Base-by-base conservation (phyloP, 2,329 filamentous ascomycete species). In the Diaporthe sp. region DNA sequence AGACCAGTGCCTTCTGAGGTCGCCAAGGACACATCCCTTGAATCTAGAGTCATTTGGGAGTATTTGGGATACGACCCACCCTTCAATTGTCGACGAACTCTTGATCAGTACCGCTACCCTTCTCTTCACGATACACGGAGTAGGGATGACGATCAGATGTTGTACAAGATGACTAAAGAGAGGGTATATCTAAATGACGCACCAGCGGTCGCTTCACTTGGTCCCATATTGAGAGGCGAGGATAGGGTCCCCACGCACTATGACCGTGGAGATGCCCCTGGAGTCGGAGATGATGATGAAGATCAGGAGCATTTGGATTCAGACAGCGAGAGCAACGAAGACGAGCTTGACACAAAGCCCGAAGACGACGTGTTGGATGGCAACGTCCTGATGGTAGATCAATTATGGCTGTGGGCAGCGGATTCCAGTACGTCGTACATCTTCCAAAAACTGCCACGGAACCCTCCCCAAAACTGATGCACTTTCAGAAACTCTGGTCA, bases 31-130 rank as follows among this genome's bases (percentile, higher is more conserved):
- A 85, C 86, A 1, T 89, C 87, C 0, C 79, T 90, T 0, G 90
- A 92, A 76, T 80, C 86, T 3, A 86, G 89, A 65, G 84, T 91
- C 2, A 88, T 91, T 10, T 92, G 90, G 90, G 86, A 90, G 76
- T 91, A 85, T 70, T 83, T 92, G 0, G 88, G 87, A 0, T 84
- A 88, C 37, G 89, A 91, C 44, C 88, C 88, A 0, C 90, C 90
- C 0, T 81, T 91, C 1, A 90, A 92, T 77, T 86, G 88, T 39
- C 86, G 90, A 2, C 84, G 90, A 6, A 91, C 90, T 0, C 78
- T 92, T 4, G 90, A 92, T 73, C 89, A 92, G 76, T 92, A 86
- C 72, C 88, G 88, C 0, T 91, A 92, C 66, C 90, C 90, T 0
- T 88, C 88, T 8, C 80, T 92, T 1, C 83, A 87, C 10, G 89